Conservation (phyloP, 2,329 filamentous ascomycete species). For the Basipetospora sp. region DNA sequence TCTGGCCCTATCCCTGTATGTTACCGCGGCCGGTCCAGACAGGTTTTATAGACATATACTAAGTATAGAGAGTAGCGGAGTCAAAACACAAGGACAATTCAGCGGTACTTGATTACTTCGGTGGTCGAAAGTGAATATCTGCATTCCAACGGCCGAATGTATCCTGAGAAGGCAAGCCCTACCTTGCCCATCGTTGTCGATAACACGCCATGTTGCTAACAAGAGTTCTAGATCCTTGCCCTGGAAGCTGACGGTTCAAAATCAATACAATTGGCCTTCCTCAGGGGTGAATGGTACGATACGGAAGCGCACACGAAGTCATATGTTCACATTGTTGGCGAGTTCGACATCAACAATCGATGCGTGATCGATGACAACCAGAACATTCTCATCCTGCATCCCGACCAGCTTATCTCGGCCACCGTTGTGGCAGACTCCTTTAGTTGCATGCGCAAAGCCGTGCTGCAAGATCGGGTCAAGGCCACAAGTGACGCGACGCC, state of each 20-base stretch:
- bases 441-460: constrained; percentile 74
- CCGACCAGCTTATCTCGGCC: constrained; percentile 86
- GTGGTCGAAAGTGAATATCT: constrained; percentile 55
- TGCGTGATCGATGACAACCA: constrained; percentile 71
- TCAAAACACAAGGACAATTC: constrained; percentile 58
- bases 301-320: constrained; percentile 60
- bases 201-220: constrained; percentile 6
- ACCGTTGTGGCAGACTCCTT: constrained; percentile 96
- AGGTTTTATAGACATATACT: not conserved
- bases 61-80: constrained; percentile 37
- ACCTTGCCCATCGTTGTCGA: not conserved
- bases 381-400: constrained; percentile 81
- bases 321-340: constrained; percentile 75
- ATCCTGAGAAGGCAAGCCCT: constrained; percentile 55
- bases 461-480: constrained; percentile 89
- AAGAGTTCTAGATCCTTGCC: constrained; percentile 50
- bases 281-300: constrained; percentile 77
- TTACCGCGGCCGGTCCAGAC: not conserved
- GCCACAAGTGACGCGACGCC: constrained; percentile 67
- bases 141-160: constrained; percentile 43
- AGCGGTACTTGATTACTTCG: constrained; percentile 70
- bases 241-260: constrained; percentile 65
- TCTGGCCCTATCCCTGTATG: constrained; percentile 4
- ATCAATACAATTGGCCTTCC: constrained; percentile 49
- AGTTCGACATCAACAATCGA: constrained; percentile 53